Percentiles rank a stretch among this genome's conserved stretches.
phyloP scores from a whole-genome alignment of 345 rosid species.

The Ceriops tagal region DNA sequence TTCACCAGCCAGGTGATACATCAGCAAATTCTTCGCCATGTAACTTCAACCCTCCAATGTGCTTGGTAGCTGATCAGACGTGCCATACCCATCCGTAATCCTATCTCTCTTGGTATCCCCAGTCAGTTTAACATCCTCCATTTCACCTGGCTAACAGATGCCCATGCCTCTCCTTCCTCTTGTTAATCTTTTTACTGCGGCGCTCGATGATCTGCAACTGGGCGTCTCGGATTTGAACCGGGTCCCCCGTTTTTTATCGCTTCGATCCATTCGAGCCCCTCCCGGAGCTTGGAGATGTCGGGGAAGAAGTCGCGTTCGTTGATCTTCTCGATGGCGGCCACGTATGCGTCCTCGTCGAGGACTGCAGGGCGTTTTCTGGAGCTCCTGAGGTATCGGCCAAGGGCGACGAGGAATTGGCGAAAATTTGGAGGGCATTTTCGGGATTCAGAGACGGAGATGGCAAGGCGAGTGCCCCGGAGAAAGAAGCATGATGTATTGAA shows the following conservation, averaged over 20 bases:
- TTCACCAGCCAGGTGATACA: slow-evolving; percentile 95
- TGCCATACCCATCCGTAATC: slow-evolving; percentile 94
- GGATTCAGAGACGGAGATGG: slow-evolving; percentile 50
- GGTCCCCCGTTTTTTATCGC: slow-evolving; percentile 81
- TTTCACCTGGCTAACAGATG: slow-evolving; percentile 61
- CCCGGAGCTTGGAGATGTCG: slow-evolving; percentile 86
- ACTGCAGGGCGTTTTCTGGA: slow-evolving; percentile 56
- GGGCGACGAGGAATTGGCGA: slow-evolving; percentile 28
- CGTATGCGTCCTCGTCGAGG: slow-evolving; percentile 83
- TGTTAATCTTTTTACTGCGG: slow-evolving; percentile 48
- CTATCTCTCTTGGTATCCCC: slow-evolving; percentile 65
- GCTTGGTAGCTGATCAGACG: slow-evolving; percentile 84
- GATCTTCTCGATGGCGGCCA: slow-evolving; percentile 82
- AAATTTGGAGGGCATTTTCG: slow-evolving; percentile 26
- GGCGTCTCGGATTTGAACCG: slow-evolving; percentile 85
- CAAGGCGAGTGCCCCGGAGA: slow-evolving; percentile 84
- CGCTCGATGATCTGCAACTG: slow-evolving; percentile 92
- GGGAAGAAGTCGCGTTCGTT: slow-evolving; percentile 97
- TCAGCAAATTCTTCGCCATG: slow-evolving; percentile 79
- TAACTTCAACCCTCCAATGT: slow-evolving; percentile 89
- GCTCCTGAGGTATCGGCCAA: slow-evolving; percentile 17
- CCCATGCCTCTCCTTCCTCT: slow-evolving; percentile 72
- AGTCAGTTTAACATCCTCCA: slow-evolving; percentile 38
- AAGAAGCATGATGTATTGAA: slow-evolving; percentile 44
- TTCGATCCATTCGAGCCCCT: slow-evolving; percentile 90